Evolutionary conservation across 2,329 filamentous ascomycete genomes (phyloP).

Genomic region (Torrubiellomyces zombiae): DNA sequence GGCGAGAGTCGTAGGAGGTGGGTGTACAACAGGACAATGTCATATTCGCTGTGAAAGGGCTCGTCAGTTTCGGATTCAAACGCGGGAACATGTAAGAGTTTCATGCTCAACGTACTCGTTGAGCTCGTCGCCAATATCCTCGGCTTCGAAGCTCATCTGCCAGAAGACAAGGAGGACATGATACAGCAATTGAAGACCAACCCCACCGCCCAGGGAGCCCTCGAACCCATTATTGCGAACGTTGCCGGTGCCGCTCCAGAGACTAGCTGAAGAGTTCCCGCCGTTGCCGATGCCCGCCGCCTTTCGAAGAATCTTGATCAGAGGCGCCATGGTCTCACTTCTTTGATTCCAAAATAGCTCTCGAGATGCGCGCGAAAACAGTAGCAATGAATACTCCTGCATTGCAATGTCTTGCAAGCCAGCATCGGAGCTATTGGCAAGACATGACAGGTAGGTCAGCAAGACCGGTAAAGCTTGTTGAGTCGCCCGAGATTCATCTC

Average conservation of each 20-base stretch:
- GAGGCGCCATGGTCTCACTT: constrained; percentile 65
- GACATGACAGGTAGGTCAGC: constrained; percentile 68
- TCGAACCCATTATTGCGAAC: constrained; percentile 45
- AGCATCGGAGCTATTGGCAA: constrained; percentile 73
- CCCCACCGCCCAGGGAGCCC: constrained; percentile 54
- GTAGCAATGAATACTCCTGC: constrained; percentile 71
- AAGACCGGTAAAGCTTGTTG: constrained; percentile 66
- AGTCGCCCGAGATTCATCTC: constrained; percentile 47
- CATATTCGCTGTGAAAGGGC: constrained; percentile 75
- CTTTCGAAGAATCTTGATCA: constrained; percentile 67
- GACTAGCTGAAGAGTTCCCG: constrained; percentile 38
- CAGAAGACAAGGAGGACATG: constrained; percentile 86
- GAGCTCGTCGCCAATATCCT: constrained; percentile 53
- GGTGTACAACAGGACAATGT: constrained; percentile 82
- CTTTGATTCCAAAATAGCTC: constrained; percentile 83
- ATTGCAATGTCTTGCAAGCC: constrained; percentile 92
- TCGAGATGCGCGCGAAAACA: constrained; percentile 59
- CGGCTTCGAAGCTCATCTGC: constrained; percentile 92
- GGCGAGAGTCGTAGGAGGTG: constrained; percentile 81
- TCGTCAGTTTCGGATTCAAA: neutral
- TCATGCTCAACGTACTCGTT: constrained; percentile 50
- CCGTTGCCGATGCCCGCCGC: constrained; percentile 58
- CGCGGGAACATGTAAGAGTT: too few relatives aligned
- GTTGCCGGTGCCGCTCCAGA: constrained; percentile 41
- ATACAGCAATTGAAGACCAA: constrained; percentile 85